Base-by-base conservation (phyloP, 768 basidiomycete genomes). In the Pleurotus tuoliensis region DNA sequence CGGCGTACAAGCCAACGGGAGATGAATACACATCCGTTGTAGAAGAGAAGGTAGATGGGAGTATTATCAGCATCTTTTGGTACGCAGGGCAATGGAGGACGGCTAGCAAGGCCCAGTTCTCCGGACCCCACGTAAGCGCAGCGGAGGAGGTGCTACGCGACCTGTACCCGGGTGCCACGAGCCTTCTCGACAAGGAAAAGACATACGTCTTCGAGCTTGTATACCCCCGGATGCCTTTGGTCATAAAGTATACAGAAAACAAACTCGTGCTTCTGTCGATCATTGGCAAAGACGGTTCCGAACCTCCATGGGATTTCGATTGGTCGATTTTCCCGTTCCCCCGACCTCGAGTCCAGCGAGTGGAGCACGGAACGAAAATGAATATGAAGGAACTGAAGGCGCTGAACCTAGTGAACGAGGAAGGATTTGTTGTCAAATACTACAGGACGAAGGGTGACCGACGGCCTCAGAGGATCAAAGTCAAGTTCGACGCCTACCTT, bases 41-140 rank as follows among this genome's bases (percentile, higher is more conserved):
- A 38, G 59, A 60, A 27, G 59, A 60, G 48, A 60, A 60, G 46
- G 40, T 60, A 11, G 59, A 60, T 50, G 59, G 59, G 22, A 60
- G 59, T 50, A 60, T 60, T 22, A 51, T 54, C 49, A 57, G 56
- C 13, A 15, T 60, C 38, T 60, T 60, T 24, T 53, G 43, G 47
- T 60, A 60, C 30, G 56, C 18, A 4, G 48, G 50, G 11, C 37
- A 60, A 24, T 60, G 59, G 59, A 51, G 40, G 8, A 18, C 40
- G 20, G 52, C 50, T 13, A 58, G 56, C 43, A 60, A 60, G 48
- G 16, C 56, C 18, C 47, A 47, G 46, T 60, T 60, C 44, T 39
- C 44, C 5, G 41, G 57, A 16, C 34, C 13, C 12, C 56, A 57
- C 44, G 59, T 60, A 2, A 34, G 53, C 22, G 48, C 46, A 50